Conservation (phyloP, 305 asterid genomes). For the Fraxinus floribunda region DNA sequence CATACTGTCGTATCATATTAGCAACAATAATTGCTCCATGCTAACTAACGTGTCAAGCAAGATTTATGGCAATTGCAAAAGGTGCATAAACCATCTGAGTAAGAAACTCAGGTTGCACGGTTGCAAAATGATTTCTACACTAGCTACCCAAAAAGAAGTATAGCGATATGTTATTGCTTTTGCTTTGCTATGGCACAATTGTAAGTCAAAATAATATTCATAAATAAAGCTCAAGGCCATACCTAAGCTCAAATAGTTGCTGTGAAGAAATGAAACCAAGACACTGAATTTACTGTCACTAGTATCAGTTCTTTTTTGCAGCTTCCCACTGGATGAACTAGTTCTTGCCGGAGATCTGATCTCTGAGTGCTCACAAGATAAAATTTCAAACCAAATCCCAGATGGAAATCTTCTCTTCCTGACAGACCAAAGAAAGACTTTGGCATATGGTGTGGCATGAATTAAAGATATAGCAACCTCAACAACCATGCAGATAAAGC, state of each 20-base stretch:
- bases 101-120: background rate
- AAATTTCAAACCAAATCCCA: constrained; percentile 75
- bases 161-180: background rate
- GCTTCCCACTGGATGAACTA: constrained; percentile 28
- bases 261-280: constrained; percentile 71
- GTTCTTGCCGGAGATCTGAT: constrained; percentile 22
- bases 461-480: constrained; percentile 56
- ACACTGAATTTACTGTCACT: constrained; percentile 32
- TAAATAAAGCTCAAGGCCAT: constrained; percentile 19
- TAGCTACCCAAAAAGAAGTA: background rate
- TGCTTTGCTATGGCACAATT: background rate
- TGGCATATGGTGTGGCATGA: constrained; percentile 79
- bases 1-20: background rate
- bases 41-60: background rate
- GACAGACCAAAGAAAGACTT: constrained; percentile 69
- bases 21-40: background rate
- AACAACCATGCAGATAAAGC: constrained; percentile 51
- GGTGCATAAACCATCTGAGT: background rate
- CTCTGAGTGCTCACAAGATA: constrained; percentile 37
- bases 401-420: constrained; percentile 70
- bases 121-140: background rate
- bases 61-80: background rate
- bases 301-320: constrained; percentile 17
- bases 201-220: background rate
- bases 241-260: constrained; percentile 78